Percentiles rank a stretch among this genome's conserved stretches.
Evolutionary conservation across 2,329 filamentous ascomycete species (phyloP).

Genomic region (Botryotinia narcissicola): DNA sequence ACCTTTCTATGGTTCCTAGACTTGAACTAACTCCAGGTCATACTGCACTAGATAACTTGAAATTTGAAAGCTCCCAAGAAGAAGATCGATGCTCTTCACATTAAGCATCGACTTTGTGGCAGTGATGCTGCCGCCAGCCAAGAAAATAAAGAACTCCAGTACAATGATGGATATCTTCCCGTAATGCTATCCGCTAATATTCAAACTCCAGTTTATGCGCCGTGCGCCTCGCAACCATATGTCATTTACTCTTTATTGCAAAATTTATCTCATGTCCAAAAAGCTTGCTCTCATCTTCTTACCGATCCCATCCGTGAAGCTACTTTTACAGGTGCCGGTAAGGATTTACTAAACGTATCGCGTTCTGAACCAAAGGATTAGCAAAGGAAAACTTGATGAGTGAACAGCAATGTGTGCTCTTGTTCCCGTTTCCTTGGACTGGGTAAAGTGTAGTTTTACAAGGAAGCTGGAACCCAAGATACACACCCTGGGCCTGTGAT

Average conservation of each 20-base stretch:
- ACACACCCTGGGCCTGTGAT: neutral
- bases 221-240: constrained; percentile 14
- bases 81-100: neutral
- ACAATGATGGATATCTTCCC: constrained; percentile 14
- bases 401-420: neutral
- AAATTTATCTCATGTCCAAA: constrained; percentile 4
- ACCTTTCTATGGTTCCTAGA: neutral
- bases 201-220: constrained; percentile 8
- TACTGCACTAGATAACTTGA: neutral
- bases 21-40: neutral
- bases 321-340: constrained; percentile 39
- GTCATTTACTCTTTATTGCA: neutral
- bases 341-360: constrained; percentile 36
- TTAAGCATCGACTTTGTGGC: neutral
- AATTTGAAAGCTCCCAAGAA: neutral
- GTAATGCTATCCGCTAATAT: constrained; percentile 20
- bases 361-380: constrained; percentile 28
- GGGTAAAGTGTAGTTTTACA: neutral
- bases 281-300: constrained; percentile 30
- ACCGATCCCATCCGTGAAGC: constrained; percentile 39
- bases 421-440: constrained; percentile 16
- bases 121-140: neutral
- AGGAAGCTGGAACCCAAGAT: neutral
- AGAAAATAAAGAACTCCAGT: constrained; percentile 6
- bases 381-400: neutral